Evolutionary conservation across 331 rosid genomes (phyloP).

Genomic region (Acacia pycnantha): DNA sequence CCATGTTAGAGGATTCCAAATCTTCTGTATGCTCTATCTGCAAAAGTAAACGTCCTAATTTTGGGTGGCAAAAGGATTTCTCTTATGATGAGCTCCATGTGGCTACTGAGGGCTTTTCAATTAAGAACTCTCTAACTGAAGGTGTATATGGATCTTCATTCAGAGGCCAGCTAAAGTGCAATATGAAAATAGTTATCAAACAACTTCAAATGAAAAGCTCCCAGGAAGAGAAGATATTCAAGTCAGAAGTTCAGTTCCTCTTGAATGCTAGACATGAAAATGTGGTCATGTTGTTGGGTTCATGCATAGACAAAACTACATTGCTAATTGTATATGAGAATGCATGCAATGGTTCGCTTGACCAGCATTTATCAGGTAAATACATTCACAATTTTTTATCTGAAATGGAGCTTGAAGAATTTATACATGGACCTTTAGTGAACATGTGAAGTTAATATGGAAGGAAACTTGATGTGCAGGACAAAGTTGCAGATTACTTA

Average conservation of each 20-base stretch:
- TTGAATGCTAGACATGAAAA: constrained; percentile 37
- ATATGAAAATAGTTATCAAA: constrained; percentile 42
- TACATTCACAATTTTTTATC: constrained; percentile 13
- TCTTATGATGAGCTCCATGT: constrained; percentile 40
- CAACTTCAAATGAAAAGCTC: constrained; percentile 31
- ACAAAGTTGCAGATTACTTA: constrained; percentile 26
- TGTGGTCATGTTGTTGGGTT: constrained; percentile 42
- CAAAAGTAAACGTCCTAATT: constrained; percentile 29
- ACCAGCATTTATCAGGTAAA: constrained; percentile 44
- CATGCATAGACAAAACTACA: constrained; percentile 32
- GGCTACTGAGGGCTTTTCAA: constrained; percentile 49
- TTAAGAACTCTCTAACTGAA: constrained; percentile 38
- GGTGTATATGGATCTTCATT: constrained; percentile 44
- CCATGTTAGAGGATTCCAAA: constrained; percentile 10
- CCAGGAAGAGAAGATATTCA: constrained; percentile 29
- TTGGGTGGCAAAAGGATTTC: constrained; percentile 18
- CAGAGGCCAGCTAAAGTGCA: constrained; percentile 38
- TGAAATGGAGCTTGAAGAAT: not conserved
- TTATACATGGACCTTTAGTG: not conserved
- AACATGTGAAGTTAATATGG: not conserved
- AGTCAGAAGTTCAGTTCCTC: constrained; percentile 33
- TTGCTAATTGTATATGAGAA: constrained; percentile 36
- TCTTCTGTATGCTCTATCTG: constrained; percentile 36
- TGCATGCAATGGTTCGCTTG: constrained; percentile 49
- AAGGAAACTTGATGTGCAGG: constrained; percentile 29